Conservation (phyloP, 768 basidiomycete species). For the Naganishia friedmannii region DNA sequence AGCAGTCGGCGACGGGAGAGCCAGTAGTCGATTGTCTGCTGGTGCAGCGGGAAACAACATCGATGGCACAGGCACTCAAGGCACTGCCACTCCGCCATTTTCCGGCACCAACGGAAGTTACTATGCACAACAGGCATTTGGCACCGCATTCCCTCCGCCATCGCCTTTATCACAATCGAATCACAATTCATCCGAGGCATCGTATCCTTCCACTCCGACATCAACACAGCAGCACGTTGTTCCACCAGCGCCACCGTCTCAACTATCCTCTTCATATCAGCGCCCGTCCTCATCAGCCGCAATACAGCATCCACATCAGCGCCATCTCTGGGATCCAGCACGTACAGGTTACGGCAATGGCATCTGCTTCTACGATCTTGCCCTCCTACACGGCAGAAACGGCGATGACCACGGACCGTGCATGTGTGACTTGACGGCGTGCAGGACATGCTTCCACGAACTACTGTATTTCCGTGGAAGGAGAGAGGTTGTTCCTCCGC, state of each 20-base stretch:
- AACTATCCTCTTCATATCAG: conserved; percentile 10
- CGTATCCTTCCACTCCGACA: neutral
- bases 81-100: conserved; percentile 9
- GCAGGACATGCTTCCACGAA: conserved; percentile 35
- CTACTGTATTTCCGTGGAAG: conserved; percentile 32
- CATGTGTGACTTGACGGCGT: conserved; percentile 33
- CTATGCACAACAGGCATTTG: conserved; percentile 16
- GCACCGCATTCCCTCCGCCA: neutral
- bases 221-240: neutral
- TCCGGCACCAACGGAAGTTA: conserved; percentile 17
- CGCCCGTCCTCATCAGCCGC: conserved; percentile 20
- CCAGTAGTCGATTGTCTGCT: neutral
- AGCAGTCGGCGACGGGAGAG: conserved; percentile 14
- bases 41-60: neutral
- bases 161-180: neutral
- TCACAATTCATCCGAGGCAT: neutral
- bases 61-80: neutral
- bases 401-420: conserved; percentile 35
- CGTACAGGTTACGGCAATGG: conserved; percentile 40
- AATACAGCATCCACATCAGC: conserved; percentile 28
- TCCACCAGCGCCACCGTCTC: conserved; percentile 14
- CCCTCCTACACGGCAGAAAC: conserved; percentile 42
- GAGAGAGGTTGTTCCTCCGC: conserved; percentile 25
- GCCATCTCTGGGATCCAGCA: conserved; percentile 32
- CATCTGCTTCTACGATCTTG: conserved; percentile 47